A percentile compares a stretch with the other conserved stretches of the same genome.
phyloP scores from a whole-genome alignment of 2,329 filamentous ascomycete species.

The Cladophialophora bantiana region DNA sequence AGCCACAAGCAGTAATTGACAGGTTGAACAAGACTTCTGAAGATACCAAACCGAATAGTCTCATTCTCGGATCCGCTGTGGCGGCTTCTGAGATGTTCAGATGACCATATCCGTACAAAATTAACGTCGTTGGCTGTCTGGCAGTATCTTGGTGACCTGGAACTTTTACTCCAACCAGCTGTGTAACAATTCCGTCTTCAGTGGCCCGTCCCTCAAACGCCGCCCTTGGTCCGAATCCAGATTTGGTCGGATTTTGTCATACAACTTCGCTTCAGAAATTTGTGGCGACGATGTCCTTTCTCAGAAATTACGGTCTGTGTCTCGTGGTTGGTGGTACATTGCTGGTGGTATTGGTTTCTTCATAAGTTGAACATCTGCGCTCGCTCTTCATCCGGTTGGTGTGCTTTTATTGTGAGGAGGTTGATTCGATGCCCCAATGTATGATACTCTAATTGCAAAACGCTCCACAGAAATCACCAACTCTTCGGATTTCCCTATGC shows the following conservation, averaged over 20 bases:
- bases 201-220: slow-evolving; percentile 12
- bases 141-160: slow-evolving; percentile 12
- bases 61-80: slow-evolving; percentile 24
- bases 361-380: slow-evolving; percentile 24
- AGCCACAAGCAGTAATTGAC: slow-evolving; percentile 21
- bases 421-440: slow-evolving; percentile 4
- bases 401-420: background rate
- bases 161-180: slow-evolving; percentile 19
- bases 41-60: slow-evolving; percentile 28
- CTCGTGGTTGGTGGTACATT: slow-evolving; percentile 27
- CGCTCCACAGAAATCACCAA: slow-evolving; percentile 4
- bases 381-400: slow-evolving; percentile 7
- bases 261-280: slow-evolving; percentile 21
- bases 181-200: slow-evolving; percentile 28
- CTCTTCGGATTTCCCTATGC: background rate
- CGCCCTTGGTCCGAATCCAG: slow-evolving; percentile 28
- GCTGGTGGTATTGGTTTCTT: slow-evolving; percentile 21
- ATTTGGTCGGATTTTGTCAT: slow-evolving; percentile 23
- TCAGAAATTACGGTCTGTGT: slow-evolving; percentile 21
- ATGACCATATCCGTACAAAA: slow-evolving; percentile 19
- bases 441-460: background rate
- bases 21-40: slow-evolving; percentile 30
- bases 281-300: slow-evolving; percentile 7
- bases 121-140: slow-evolving; percentile 8
- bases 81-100: slow-evolving; percentile 22